phyloP scores from a whole-genome alignment of 352 stramenopile species.

The Paralagenidium karlingii region DNA sequence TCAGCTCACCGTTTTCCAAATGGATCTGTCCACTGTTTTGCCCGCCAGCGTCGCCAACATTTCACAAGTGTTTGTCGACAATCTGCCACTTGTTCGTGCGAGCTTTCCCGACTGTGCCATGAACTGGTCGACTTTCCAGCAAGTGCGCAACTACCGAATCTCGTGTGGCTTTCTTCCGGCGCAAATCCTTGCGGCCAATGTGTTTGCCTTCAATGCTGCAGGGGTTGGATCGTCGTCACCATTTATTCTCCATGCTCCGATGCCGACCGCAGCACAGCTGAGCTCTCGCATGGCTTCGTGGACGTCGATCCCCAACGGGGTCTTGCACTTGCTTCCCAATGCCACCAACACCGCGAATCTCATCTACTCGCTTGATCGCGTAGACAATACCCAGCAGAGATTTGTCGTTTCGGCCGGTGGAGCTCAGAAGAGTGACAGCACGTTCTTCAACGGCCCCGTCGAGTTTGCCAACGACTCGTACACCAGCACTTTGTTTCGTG shows the following conservation, averaged over 20 bases:
- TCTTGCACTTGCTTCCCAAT: constrained; percentile 25
- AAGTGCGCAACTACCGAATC: too few relatives aligned
- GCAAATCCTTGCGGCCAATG: too few relatives aligned
- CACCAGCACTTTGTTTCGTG: constrained; percentile 23
- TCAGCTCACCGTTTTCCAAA: constrained; percentile 20
- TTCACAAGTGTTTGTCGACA: constrained; percentile 35
- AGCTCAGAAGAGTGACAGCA: constrained; percentile 23
- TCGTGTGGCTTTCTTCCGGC: too few relatives aligned
- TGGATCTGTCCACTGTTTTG: constrained; percentile 32
- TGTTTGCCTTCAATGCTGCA: too few relatives aligned
- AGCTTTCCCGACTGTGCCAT: constrained; percentile 37
- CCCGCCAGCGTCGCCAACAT: constrained; percentile 16
- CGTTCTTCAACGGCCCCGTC: constrained; percentile 20
- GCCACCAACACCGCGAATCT: constrained; percentile 16
- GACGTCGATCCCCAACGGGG: constrained; percentile 9
- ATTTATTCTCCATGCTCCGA: too few relatives aligned
- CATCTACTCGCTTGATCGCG: constrained; percentile 18
- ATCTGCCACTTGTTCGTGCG: constrained; percentile 25
- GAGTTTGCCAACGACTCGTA: constrained; percentile 1
- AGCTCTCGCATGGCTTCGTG: constrained; percentile 21
- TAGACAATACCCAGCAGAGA: constrained; percentile 10
- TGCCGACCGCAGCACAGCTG: too few relatives aligned
- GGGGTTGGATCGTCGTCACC: too few relatives aligned
- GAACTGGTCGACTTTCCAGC: too few relatives aligned
- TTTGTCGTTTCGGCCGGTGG: constrained; percentile 34